Evolutionary conservation across 257 asterid species (phyloP).

Genomic region (Eustoma russellianum): DNA sequence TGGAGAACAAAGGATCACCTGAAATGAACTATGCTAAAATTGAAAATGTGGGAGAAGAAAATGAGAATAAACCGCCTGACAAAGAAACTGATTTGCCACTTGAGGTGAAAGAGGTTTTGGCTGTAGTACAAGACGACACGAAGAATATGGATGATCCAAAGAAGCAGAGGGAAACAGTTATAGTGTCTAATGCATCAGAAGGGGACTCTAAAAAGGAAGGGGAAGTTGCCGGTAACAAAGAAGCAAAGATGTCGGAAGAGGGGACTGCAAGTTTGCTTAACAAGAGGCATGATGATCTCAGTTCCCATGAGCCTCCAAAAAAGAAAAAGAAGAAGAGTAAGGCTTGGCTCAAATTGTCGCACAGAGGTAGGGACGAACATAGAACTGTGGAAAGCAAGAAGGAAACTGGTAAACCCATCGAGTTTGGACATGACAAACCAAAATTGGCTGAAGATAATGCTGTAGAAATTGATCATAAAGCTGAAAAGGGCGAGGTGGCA

Average conservation of each 20-base stretch:
- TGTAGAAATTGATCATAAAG: background rate
- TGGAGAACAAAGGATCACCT: slow-evolving; percentile 5
- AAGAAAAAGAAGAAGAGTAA: slow-evolving; percentile 13
- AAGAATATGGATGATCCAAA: slow-evolving; percentile 1
- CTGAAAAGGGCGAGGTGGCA: slow-evolving; percentile 4
- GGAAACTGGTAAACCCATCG: slow-evolving; percentile 1
- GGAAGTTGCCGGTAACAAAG: background rate
- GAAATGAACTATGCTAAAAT: background rate
- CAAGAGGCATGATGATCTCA: slow-evolving; percentile 8
- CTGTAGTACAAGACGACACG: background rate
- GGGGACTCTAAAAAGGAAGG: background rate
- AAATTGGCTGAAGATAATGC: background rate
- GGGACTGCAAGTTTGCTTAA: slow-evolving; percentile 14
- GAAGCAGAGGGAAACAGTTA: slow-evolving; percentile 4
- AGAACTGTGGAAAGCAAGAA: background rate
- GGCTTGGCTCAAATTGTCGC: slow-evolving; percentile 2
- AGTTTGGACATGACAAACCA: slow-evolving; percentile 1
- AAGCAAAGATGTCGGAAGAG: background rate
- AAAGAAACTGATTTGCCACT: background rate
- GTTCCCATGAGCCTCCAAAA: slow-evolving; percentile 7
- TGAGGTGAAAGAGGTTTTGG: slow-evolving; percentile 4
- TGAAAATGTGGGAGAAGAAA: slow-evolving; percentile 8
- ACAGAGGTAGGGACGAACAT: slow-evolving; percentile 8
- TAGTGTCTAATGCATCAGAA: slow-evolving; percentile 8
- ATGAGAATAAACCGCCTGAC: slow-evolving; percentile 8